These are phyloP conservation scores for Aspergillus nanangensis DNA, from an alignment of 495 filamentous ascomycete species.

Conservation along the genomic window DNA sequence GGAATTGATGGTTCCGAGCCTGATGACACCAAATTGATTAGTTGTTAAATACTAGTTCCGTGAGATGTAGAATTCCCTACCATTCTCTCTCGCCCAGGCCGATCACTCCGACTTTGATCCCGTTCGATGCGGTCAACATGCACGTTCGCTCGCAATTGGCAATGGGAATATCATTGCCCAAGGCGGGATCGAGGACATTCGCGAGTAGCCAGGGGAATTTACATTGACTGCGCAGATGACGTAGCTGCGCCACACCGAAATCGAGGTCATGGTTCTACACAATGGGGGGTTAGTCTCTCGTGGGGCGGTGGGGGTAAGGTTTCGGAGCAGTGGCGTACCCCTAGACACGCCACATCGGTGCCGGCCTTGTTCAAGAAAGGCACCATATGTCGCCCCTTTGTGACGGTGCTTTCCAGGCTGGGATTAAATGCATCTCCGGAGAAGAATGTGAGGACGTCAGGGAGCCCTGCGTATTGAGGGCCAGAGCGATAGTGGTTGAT, in stretches of 20 bases:
- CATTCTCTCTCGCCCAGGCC: constrained; percentile 76
- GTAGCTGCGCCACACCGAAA: constrained; percentile 81
- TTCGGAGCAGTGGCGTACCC: constrained; percentile 47
- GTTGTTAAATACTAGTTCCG: too few relatives aligned
- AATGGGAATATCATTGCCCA: constrained; percentile 64
- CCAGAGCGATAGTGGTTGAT: constrained; percentile 65
- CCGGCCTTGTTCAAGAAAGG: constrained; percentile 75
- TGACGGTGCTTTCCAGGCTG: constrained; percentile 77
- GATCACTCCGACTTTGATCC: constrained; percentile 79
- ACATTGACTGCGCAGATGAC: constrained; percentile 66
- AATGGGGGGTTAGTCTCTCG: constrained; percentile 8
- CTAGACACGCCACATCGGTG: constrained; percentile 73
- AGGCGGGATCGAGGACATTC: constrained; percentile 75
- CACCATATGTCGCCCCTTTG: constrained; percentile 87
- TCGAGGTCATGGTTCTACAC: constrained; percentile 84
- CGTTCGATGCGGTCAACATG: constrained; percentile 74
- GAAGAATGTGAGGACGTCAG: constrained; percentile 73
- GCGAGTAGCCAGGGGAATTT: constrained; percentile 86
- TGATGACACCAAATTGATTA: constrained; percentile 29
- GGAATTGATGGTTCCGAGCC: constrained; percentile 83
- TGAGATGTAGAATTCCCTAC: too few relatives aligned
- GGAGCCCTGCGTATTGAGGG: constrained; percentile 52
- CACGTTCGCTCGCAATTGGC: constrained; percentile 64
- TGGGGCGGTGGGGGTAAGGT: background rate
- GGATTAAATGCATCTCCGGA: constrained; percentile 93